Conservation (phyloP, 2,329 filamentous ascomycete species). For the Madurella mycetomatis region DNA sequence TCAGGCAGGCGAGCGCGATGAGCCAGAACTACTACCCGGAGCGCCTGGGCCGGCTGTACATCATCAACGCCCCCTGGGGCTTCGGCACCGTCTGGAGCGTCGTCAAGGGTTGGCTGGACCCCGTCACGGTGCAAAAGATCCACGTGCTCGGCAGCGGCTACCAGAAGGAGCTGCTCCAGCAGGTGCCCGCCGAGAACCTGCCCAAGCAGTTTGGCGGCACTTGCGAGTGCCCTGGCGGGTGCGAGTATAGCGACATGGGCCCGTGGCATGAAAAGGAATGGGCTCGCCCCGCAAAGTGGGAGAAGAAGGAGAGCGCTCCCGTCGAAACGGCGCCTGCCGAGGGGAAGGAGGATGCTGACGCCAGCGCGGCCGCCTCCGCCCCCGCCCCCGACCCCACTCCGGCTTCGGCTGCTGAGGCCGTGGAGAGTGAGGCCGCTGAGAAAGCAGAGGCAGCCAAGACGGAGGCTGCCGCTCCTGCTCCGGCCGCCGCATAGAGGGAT, state of each 20-base stretch:
- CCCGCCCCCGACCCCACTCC: slow-evolving; percentile 31
- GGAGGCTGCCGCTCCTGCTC: not conserved
- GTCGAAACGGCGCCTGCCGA: slow-evolving; percentile 34
- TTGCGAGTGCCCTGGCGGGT: slow-evolving; percentile 79
- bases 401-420: slow-evolving; percentile 31
- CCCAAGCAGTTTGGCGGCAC: slow-evolving; percentile 79
- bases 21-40: slow-evolving; percentile 99
- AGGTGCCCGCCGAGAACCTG: slow-evolving; percentile 86
- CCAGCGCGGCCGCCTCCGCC: slow-evolving; percentile 30
- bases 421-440: slow-evolving; percentile 8
- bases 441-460: too few species aligned
- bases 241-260: slow-evolving; percentile 79
- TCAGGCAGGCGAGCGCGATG: slow-evolving; percentile 78
- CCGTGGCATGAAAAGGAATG: slow-evolving; percentile 78
- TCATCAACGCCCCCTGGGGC: slow-evolving; percentile 97
- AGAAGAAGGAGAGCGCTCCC: slow-evolving; percentile 52
- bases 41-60: slow-evolving; percentile 88
- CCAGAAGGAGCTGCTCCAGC: slow-evolving; percentile 75
- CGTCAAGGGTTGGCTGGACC: slow-evolving; percentile 92
- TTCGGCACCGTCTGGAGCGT: slow-evolving; percentile 82
- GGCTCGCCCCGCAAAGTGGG: slow-evolving; percentile 61
- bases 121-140: slow-evolving; percentile 95
- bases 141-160: slow-evolving; percentile 79
- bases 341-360: slow-evolving; percentile 35
- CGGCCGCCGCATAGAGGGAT: slow-evolving; percentile 27